These are phyloP conservation scores for Candida ovalis DNA, from an alignment of 805 yeast genomes.

Conservation along the genomic window DNA sequence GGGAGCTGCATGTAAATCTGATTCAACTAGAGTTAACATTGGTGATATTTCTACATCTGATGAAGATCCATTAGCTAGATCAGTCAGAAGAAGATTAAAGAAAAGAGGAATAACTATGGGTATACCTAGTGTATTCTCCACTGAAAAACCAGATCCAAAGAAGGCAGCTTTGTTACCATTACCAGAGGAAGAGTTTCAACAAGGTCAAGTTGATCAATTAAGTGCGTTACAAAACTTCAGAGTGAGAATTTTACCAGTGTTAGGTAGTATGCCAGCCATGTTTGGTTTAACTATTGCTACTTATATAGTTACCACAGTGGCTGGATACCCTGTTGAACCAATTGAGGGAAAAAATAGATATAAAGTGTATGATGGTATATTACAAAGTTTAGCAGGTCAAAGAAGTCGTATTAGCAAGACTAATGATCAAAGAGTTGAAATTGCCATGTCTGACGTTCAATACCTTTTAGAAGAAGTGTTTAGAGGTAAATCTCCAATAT, in stretches of 20 bases:
- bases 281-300: constrained; percentile 91
- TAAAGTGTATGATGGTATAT: constrained; percentile 78
- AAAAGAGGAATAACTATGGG: constrained; percentile 71
- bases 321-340: constrained; percentile 90
- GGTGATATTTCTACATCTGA: constrained; percentile 87
- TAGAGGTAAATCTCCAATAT: constrained; percentile 86
- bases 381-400: constrained; percentile 84
- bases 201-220: constrained; percentile 82
- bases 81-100: constrained; percentile 81
- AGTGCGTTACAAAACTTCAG: constrained; percentile 87
- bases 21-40: constrained; percentile 85
- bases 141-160: constrained; percentile 95
- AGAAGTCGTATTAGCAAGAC: constrained; percentile 67
- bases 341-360: constrained; percentile 85
- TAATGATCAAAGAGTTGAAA: constrained; percentile 70
- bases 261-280: constrained; percentile 96
- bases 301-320: constrained; percentile 67
- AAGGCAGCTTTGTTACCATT: constrained; percentile 86
- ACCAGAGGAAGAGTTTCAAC: constrained; percentile 72
- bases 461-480: constrained; percentile 89
- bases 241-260: constrained; percentile 90
- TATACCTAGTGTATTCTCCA: constrained; percentile 84
- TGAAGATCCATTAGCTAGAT: constrained; percentile 89
- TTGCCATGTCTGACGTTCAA: constrained; percentile 66
- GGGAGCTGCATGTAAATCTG: constrained; percentile 97